Evolutionary conservation across 1,139 yeast genomes (phyloP), one percentile per base, ranked within the genome.

Genomic region (Pichia inconspicua): DNA sequence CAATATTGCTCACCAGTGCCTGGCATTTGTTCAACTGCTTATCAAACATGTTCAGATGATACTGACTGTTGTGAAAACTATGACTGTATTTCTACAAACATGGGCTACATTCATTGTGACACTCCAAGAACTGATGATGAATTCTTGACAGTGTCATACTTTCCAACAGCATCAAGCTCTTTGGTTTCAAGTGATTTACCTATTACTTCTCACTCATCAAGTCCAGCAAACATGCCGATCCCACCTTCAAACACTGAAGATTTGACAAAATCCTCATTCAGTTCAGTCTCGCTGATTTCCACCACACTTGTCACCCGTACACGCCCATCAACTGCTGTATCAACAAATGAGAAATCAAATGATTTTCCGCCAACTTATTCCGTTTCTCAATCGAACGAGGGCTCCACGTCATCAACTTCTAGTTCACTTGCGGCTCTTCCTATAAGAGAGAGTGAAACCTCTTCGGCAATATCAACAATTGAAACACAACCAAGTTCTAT

Each of bases 51-150:
- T 19, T 19, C 40, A 7, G 40, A 36, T 36, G 40, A 36, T 36
- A 10, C 40, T 8, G 40, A 36, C n/a, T 36, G 40, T 4, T 36
- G 40, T 19, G 40, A 36, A 36, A 36, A 36, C 6, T 36, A 19
- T 19, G 40, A 36, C 27, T 36, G 40, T 12, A 36, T 36, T 22
- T 36, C 40, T 19, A 36, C 40, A 1, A 36, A 36, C 12, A 36
- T 36, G 40, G 40, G 40, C n/a, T 36, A 19, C n/a, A 36, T 36
- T 22, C 40, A 36, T 36, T 36, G 40, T 36, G 40, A 36, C 12
- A 36, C 40, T 19, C 40, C 40, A 19, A 36, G 40, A 36, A 36
- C 40, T 7, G 40, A 36, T 22, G 40, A 36, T 36, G 27, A 4
- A 5, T 36, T 36, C 14, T 19, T 36, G 22, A 19, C 40, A 17